Conservation (phyloP, 2,329 filamentous ascomycete genomes). For the Alternaria atra region DNA sequence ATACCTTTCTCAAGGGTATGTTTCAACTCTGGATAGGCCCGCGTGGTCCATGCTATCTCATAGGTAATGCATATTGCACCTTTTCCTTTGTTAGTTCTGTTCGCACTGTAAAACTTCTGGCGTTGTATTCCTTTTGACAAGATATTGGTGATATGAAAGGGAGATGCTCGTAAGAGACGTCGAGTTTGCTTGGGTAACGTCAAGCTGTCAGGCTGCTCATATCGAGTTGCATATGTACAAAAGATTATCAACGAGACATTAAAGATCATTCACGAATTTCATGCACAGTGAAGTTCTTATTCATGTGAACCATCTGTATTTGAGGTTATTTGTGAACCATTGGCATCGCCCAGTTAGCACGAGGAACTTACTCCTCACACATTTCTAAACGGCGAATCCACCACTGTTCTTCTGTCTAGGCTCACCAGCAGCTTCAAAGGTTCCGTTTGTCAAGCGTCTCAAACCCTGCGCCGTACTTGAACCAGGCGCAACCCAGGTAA, state of each 20-base stretch:
- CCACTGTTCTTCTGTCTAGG: conserved; percentile 76
- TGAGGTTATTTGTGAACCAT: not conserved
- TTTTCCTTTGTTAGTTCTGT: not conserved
- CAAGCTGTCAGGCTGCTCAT: not conserved
- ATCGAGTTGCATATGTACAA: conserved; percentile 3
- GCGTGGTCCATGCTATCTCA: not conserved
- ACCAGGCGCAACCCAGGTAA: conserved; percentile 72
- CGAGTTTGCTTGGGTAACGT: conserved; percentile 4
- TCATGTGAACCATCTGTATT: not conserved
- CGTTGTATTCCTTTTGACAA: not conserved
- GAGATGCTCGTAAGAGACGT: not conserved
- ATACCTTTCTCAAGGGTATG: not conserved
- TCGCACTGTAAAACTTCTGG: conserved; percentile 6
- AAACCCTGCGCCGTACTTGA: conserved; percentile 77
- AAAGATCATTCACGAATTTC: not conserved
- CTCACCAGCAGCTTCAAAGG: conserved; percentile 81
- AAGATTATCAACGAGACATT: not conserved
- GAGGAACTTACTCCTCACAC: too few species aligned
- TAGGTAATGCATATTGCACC: conserved; percentile 10
- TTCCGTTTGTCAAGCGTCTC: conserved; percentile 67
- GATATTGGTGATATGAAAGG: not conserved
- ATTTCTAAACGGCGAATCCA: conserved; percentile 63
- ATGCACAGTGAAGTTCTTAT: not conserved
- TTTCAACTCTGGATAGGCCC: not conserved
- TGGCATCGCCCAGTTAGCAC: not conserved